Percentiles rank a stretch among this genome's conserved stretches.
These are phyloP conservation scores for Lepidium campestre DNA, from an alignment of 441 rosid species.

Conservation along the genomic window DNA sequence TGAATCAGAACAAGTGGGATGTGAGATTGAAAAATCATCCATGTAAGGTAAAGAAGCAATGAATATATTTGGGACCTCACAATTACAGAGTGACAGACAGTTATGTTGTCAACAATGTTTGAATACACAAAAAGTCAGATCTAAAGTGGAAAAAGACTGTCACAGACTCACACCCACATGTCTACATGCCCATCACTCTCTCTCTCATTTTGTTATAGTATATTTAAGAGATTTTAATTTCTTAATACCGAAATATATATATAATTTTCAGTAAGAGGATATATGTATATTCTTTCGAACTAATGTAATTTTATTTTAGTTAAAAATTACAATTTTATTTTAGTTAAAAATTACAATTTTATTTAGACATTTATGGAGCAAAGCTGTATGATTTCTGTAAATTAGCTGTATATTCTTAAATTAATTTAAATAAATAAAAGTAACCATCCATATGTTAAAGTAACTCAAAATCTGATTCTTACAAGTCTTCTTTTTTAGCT, in stretches of 20 bases:
- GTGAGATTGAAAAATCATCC: constrained; percentile 18
- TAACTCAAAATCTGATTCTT: constrained; percentile 12
- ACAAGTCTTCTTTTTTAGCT: background rate
- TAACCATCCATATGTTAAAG: constrained; percentile 13
- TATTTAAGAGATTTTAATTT: background rate
- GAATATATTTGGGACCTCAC: constrained; percentile 15
- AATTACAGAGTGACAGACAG: constrained; percentile 5
- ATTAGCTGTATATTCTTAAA: constrained; percentile 6
- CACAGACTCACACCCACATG: constrained; percentile 30
- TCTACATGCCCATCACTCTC: constrained; percentile 28
- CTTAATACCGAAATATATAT: background rate
- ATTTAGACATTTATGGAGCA: constrained; percentile 9
- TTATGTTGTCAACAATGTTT: constrained; percentile 28
- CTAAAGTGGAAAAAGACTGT: constrained; percentile 20
- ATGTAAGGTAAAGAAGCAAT: constrained; percentile 14
- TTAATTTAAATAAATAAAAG: background rate
- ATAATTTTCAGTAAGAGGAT: background rate
- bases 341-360: background rate
- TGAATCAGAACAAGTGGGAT: constrained; percentile 18
- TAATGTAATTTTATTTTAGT: background rate
- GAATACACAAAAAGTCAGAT: constrained; percentile 31
- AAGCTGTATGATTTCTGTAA: constrained; percentile 28
- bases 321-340: too few species aligned
- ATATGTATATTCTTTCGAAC: background rate
- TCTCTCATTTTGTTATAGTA: background rate